A percentile compares a stretch with the other conserved stretches of the same genome.
Evolutionary conservation across 805 yeast genomes (phyloP).

Genomic region (Nadsonia fulvescens): DNA sequence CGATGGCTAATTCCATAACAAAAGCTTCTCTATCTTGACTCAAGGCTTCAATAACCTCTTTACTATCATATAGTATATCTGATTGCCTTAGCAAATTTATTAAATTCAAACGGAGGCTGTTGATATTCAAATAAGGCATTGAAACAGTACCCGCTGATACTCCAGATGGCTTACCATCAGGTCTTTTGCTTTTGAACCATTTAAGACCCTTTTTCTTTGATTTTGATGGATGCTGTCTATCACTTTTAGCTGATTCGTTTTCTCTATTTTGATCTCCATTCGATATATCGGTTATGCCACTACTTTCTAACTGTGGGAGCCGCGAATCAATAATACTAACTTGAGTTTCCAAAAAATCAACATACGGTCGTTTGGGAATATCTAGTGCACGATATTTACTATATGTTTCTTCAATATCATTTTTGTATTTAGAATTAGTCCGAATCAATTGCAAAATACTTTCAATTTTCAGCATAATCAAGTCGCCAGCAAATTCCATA

Average conservation of each 20-base stretch:
- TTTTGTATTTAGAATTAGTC: conserved; percentile 8
- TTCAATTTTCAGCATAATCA: conserved; percentile 17
- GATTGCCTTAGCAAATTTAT: conserved; percentile 11
- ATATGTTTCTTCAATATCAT: conserved; percentile 7
- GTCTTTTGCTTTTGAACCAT: not conserved
- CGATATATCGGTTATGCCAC: too few species aligned
- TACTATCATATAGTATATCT: conserved; percentile 12
- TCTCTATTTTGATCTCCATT: too few species aligned
- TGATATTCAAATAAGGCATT: too few species aligned
- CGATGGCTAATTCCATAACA: conserved; percentile 17
- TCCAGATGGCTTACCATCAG: conserved; percentile 4
- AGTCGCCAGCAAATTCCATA: conserved; percentile 15
- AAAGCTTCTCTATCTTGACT: conserved; percentile 15
- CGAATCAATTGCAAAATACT: conserved; percentile 16
- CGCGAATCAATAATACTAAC: too few species aligned
- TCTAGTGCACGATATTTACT: conserved; percentile 9
- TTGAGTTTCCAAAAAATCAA: conserved; percentile 11
- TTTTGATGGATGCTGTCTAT: too few species aligned
- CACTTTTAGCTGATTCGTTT: too few species aligned
- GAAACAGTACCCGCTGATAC: too few species aligned
- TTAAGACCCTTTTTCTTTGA: conserved; percentile 1
- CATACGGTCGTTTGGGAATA: conserved; percentile 20
- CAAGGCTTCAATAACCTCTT: conserved; percentile 12
- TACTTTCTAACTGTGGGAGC: too few species aligned
- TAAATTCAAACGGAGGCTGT: conserved; percentile 12